A percentile compares a stretch with the other conserved stretches of the same genome.
Evolutionary conservation across 306 rosid genomes (phyloP).

Genomic region (Alnus glutinosa): DNA sequence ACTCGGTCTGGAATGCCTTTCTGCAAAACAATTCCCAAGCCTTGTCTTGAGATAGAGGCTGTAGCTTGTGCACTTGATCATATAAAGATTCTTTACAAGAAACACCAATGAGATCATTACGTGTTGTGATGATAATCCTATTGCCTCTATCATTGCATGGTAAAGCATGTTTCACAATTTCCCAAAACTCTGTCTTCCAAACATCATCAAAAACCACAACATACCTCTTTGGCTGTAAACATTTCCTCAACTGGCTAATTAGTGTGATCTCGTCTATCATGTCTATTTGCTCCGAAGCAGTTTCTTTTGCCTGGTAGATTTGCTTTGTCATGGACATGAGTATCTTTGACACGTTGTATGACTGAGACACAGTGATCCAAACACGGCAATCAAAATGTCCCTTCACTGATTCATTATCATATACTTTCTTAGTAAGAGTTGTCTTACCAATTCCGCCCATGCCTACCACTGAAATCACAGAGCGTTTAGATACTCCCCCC

Average conservation of each 20-base stretch:
- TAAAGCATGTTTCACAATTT: conserved; percentile 4
- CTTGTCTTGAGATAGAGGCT: not conserved
- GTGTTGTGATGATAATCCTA: not conserved
- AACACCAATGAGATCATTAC: not conserved
- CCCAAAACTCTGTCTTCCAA: conserved; percentile 3
- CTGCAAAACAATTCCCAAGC: not conserved
- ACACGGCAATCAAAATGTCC: not conserved
- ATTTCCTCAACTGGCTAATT: not conserved
- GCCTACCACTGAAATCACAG: not conserved
- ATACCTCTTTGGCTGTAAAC: conserved; percentile 7
- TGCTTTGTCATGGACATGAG: not conserved
- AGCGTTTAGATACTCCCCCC: not conserved
- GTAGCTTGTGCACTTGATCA: not conserved
- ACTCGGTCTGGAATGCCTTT: conserved; percentile 1
- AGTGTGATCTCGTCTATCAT: not conserved
- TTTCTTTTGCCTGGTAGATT: not conserved
- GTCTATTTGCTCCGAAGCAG: not conserved
- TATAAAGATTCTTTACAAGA: not conserved
- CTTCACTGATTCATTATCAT: not conserved
- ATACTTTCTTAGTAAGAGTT: conserved; percentile 2
- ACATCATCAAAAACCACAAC: not conserved
- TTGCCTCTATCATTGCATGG: not conserved
- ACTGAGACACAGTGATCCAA: conserved; percentile 6
- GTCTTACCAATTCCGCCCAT: not conserved
- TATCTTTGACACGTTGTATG: not conserved